Evolutionary conservation across 2,329 filamentous ascomycete species (phyloP).

Genomic region (Sphaerulina populicola): DNA sequence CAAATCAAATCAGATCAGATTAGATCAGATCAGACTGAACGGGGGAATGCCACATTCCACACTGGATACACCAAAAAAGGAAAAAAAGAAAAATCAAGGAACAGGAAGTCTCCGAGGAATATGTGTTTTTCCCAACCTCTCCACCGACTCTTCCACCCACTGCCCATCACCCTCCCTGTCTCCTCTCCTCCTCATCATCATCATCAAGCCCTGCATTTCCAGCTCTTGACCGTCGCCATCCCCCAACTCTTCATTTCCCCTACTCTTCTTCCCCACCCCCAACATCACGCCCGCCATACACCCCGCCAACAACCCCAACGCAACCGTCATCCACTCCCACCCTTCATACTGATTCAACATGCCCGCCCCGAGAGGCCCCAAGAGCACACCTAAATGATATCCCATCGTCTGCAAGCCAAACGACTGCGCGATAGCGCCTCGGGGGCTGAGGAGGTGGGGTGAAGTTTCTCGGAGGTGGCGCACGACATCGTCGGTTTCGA

Average conservation of each 20-base stretch:
- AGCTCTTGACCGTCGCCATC: not conserved
- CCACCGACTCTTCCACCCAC: not conserved
- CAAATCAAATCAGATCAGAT: too few relatives aligned
- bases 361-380: not conserved
- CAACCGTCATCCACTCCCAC: not conserved
- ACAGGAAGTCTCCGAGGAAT: not conserved
- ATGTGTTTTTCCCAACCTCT: not conserved
- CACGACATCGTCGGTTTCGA: not conserved
- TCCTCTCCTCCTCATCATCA: not conserved
- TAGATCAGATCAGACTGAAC: too few relatives aligned
- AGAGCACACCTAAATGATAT: not conserved
- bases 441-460: not conserved
- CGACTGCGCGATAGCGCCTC: not conserved
- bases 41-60: too few relatives aligned
- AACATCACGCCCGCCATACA: not conserved
- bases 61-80: too few relatives aligned
- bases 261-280: not conserved
- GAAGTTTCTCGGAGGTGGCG: not conserved
- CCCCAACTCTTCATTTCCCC: not conserved
- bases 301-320: not conserved
- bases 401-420: not conserved
- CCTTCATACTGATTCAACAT: not conserved
- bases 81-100: too few relatives aligned
- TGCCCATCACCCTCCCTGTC: not conserved
- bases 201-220: not conserved